Base-by-base conservation (phyloP, 2,329 filamentous ascomycete genomes). In the Penicillium sp. region DNA sequence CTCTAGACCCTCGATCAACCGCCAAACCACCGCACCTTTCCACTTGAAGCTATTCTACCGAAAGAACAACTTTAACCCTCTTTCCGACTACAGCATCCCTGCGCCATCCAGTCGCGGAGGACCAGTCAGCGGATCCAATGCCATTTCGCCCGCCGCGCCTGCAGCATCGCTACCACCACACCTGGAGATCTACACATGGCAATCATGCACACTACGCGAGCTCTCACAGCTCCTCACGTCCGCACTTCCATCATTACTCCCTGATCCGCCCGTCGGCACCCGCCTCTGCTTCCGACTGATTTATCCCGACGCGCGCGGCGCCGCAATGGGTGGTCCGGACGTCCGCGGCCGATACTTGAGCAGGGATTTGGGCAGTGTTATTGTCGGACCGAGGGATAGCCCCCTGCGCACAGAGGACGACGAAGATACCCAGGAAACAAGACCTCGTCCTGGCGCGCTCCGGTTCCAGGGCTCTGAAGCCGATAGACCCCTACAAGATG, bases 271-370 rank as follows among this genome's bases (percentile, higher is more conserved):
- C 6, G 79, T 90, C 34, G 91, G 92, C 53, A 92, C 90, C 8
- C 83, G 92, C 46, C 78, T 96, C n/a, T 84, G 83, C 53, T 97
- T 93, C 72, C 86, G 91, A 40, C 80, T 95, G 14, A 82, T 96
- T 46, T 95, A 87, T 66, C 87, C 88, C 1, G 89, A 95, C 69
- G 81, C 87, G 19, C 76, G 51, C 63, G 72, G 46, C 56, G 68
- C 61, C 25, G 69, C 59, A 57, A 68, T 61, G 56, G 69, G 65
- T 45, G 70, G 68, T 16, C 57, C 59, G 14, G 63, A 73, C 42
- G 72, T 69, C 22, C 70, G 77, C 42, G 78, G 81, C 54, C 80
- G 85, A 28, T 95, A 87, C 72, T 77, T 86, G 13, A 83, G 83
- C 18, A 90, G 89, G 62, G 89, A 95, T 52, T 77, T 97, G 0